Percentiles rank a stretch among this genome's conserved stretches.
Evolutionary conservation across 169 alveolate species (phyloP).

Genomic region (Plasmodium yoelii): DNA sequence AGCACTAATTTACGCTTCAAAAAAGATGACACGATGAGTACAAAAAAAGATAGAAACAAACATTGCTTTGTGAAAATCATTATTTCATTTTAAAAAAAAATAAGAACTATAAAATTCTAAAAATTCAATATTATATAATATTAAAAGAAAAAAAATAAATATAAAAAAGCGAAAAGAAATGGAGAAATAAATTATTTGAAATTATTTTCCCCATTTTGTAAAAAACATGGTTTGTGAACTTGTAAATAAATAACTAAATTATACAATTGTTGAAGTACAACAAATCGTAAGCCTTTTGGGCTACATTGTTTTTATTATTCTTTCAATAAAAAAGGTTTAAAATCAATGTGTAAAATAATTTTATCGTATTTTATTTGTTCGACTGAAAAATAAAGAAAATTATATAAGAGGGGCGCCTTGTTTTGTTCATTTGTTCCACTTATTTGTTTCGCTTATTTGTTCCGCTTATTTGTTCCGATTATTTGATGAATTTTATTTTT

Average conservation of each 20-base stretch:
- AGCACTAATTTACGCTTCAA: slow-evolving; percentile 14
- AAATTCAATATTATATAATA: slow-evolving; percentile 11
- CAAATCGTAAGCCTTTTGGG: too few relatives aligned
- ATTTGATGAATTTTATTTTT: too few relatives aligned
- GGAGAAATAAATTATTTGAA: neutral
- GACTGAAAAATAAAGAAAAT: neutral
- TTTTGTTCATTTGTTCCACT: too few relatives aligned
- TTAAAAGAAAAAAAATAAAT: slow-evolving; percentile 4
- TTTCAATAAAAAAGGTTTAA: neutral
- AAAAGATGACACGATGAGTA: slow-evolving; percentile 32
- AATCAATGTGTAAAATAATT: neutral
- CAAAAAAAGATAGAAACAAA: slow-evolving; percentile 8
- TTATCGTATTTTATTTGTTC: neutral
- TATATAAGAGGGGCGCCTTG: neutral
- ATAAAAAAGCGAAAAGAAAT: neutral
- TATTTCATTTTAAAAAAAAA: slow-evolving; percentile 31
- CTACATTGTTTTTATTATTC: too few relatives aligned
- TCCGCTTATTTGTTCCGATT: too few relatives aligned
- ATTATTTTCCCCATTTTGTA: neutral
- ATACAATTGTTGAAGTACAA: neutral
- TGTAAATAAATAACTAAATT: neutral
- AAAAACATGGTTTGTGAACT: neutral
- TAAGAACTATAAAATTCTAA: neutral
- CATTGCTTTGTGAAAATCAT: slow-evolving; percentile 37
- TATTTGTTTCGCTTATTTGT: too few relatives aligned